Conservation (phyloP, 768 basidiomycete genomes). For the Candolleomyces aberdarensis region DNA sequence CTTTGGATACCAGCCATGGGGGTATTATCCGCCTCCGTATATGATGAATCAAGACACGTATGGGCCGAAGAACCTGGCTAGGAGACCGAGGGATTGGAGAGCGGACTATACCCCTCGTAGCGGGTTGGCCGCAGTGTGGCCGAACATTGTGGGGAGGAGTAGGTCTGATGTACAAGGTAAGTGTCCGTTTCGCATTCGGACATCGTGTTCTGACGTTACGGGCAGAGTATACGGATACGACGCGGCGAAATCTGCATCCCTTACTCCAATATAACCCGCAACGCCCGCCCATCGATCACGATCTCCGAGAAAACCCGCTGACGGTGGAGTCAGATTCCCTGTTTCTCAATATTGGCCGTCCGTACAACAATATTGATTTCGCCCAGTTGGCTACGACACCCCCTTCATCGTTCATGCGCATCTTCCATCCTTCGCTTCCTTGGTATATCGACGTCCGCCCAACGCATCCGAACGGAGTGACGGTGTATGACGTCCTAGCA, state of each 20-base stretch:
- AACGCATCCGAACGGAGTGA: conserved; percentile 50
- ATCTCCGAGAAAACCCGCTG: conserved; percentile 44
- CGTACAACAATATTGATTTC: conserved; percentile 46
- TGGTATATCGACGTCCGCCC: conserved; percentile 65
- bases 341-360: conserved; percentile 44
- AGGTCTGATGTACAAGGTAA: background rate
- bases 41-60: conserved; percentile 15
- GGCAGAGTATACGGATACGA: no score
- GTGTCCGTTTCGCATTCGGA: background rate
- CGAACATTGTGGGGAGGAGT: background rate
- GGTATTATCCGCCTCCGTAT: background rate
- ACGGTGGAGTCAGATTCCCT: conserved; percentile 16
- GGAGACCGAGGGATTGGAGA: conserved; percentile 42
- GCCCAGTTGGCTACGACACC: conserved; percentile 53
- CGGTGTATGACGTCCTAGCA: conserved; percentile 51
- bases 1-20: background rate
- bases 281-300: conserved; percentile 41
- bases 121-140: conserved; percentile 13
- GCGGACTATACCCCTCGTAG: conserved; percentile 32
- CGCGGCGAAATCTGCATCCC: conserved; percentile 2
- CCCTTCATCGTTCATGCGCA: conserved; percentile 45
- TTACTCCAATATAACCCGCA: conserved; percentile 25
- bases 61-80: conserved; percentile 31
- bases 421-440: conserved; percentile 56
- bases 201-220: no score